A percentile compares a stretch with the other conserved stretches of the same genome.
phyloP scores from a whole-genome alignment of 192 early-diverging fungal species.

The Chytriomyces hyalinus region DNA sequence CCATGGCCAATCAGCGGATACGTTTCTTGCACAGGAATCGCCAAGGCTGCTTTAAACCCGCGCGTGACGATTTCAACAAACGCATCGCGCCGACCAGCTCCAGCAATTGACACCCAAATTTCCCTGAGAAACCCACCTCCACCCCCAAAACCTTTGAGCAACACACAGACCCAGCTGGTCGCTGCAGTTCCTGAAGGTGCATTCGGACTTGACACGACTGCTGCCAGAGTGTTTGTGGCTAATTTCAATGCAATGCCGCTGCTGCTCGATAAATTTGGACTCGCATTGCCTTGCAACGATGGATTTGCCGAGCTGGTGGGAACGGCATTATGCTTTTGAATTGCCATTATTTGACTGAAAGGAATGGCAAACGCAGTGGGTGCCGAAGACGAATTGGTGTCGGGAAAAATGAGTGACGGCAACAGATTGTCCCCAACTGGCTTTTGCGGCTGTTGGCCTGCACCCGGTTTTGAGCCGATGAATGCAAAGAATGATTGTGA shows the following conservation, averaged over 20 bases:
- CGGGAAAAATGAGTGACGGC: constrained; percentile 21
- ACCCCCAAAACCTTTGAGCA: constrained; percentile 11
- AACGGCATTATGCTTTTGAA: constrained; percentile 18
- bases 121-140: constrained; percentile 5
- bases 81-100: constrained; percentile 16
- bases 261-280: neutral
- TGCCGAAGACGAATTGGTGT: neutral
- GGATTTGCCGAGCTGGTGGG: neutral
- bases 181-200: neutral
- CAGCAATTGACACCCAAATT: constrained; percentile 19
- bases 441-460: constrained; percentile 12
- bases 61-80: constrained; percentile 19
- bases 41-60: neutral
- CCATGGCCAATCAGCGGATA: constrained; percentile 1
- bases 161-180: constrained; percentile 24
- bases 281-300: neutral
- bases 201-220: constrained; percentile 6
- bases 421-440: neutral
- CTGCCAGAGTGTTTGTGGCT: neutral
- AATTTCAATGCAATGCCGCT: neutral
- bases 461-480: constrained; percentile 23
- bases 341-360: constrained; percentile 43
- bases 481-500: constrained; percentile 60
- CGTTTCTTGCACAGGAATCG: neutral
- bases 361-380: constrained; percentile 46